These are phyloP conservation scores for Ogataea nitratoaversa DNA, from an alignment of 805 yeast genomes.

Conservation along the genomic window DNA sequence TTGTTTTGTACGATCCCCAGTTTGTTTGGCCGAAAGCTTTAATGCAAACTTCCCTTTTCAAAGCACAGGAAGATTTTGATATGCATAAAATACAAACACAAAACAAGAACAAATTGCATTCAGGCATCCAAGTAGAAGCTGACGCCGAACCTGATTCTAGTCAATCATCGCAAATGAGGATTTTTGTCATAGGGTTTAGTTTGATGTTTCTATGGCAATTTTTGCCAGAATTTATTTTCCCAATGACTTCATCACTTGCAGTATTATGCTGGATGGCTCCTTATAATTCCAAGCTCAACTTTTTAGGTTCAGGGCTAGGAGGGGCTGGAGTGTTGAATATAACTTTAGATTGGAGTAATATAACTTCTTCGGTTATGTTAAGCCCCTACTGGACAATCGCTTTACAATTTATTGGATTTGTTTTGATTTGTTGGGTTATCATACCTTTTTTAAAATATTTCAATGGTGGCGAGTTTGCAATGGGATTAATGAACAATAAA, in stretches of 20 bases:
- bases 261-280: slow-evolving; percentile 49
- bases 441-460: slow-evolving; percentile 45
- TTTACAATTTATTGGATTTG: slow-evolving; percentile 44
- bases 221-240: slow-evolving; percentile 45
- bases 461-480: slow-evolving; percentile 25
- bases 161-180: slow-evolving; percentile 26
- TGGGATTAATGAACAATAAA: slow-evolving; percentile 46
- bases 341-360: slow-evolving; percentile 50
- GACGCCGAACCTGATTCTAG: background rate
- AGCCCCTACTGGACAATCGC: slow-evolving; percentile 50
- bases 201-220: slow-evolving; percentile 43
- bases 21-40: slow-evolving; percentile 48
- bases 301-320: slow-evolving; percentile 49
- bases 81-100: slow-evolving; percentile 5
- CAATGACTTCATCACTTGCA: slow-evolving; percentile 46
- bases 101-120: too few species aligned
- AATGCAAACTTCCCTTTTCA: slow-evolving; percentile 47
- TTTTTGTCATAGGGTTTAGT: slow-evolving; percentile 34
- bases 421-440: slow-evolving; percentile 43
- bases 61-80: slow-evolving; percentile 19
- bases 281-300: slow-evolving; percentile 34
- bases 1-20: slow-evolving; percentile 44
- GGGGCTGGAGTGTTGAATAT: slow-evolving; percentile 48
- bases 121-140: slow-evolving; percentile 15
- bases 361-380: slow-evolving; percentile 45